Percentiles rank a stretch among this genome's conserved stretches.
These are phyloP conservation scores for Penicillium sp. DNA, from an alignment of 2,329 filamentous ascomycete genomes.

Conservation along the genomic window DNA sequence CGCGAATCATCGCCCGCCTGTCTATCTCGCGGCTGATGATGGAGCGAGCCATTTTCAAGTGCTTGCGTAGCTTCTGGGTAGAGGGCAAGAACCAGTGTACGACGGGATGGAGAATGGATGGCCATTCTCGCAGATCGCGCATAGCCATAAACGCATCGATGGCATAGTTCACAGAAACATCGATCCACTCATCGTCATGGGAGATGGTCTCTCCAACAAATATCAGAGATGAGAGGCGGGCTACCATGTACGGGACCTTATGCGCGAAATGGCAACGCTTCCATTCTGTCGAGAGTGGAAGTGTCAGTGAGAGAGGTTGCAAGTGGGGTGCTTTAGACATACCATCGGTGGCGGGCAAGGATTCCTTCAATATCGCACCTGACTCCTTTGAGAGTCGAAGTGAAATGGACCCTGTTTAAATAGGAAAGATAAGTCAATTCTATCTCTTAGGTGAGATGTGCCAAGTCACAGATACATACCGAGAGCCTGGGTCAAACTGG, in stretches of 20 bases:
- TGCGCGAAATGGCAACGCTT: constrained; percentile 53
- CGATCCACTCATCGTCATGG: constrained; percentile 26
- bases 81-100: constrained; percentile 47
- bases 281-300: constrained; percentile 46
- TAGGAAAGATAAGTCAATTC: neutral
- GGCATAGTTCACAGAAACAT: constrained; percentile 26
- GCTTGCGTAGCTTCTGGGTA: constrained; percentile 37
- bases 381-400: constrained; percentile 29
- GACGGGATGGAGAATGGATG: constrained; percentile 41
- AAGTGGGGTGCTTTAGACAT: constrained; percentile 3
- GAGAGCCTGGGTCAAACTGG: constrained; percentile 32
- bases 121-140: constrained; percentile 44
- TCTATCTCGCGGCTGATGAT: constrained; percentile 34
- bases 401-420: constrained; percentile 21
- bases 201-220: constrained; percentile 25
- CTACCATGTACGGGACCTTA: constrained; percentile 52
- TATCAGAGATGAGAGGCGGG: constrained; percentile 50
- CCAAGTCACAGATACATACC: constrained; percentile 15
- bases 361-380: constrained; percentile 22
- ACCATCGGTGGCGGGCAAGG: constrained; percentile 26
- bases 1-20: constrained; percentile 19
- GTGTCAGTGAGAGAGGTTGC: neutral
- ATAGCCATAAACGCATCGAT: constrained; percentile 25
- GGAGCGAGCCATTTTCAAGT: constrained; percentile 37
- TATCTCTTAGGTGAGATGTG: no score